Evolutionary conservation across 371 early-diverging fungal species (phyloP), one percentile per base, ranked within the genome.

Genomic region (Mucor plumbeus): DNA sequence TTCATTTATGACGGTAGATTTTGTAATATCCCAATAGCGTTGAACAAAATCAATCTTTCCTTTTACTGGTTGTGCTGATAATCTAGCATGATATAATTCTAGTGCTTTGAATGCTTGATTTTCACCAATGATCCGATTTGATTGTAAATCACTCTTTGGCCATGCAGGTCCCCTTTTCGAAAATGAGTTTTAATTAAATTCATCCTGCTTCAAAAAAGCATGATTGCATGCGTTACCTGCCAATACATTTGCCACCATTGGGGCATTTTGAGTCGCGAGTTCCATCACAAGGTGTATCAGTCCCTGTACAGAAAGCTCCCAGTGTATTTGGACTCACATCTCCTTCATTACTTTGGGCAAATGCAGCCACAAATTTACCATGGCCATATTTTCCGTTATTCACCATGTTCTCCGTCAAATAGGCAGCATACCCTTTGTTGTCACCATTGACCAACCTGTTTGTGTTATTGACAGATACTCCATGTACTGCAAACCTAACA

Each of bases 371-470:
- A 73, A 82, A 82, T 26, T 64, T 66, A 10, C 75, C 73, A 17
- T 39, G 40, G 41, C 56, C 44, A 13, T 74, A 39, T n/a, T 70
- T 47, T 40, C 39, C 47, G 4, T 53, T 39, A 11, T 68, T 50
- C 44, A 79, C 72, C 38, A 73, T 57, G 7, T 75, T 69, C 65
- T 89, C 90, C 50, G 76, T 74, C 6, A 81, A 36, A 68, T 85
- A 86, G 19, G 82, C 73, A 21, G 89, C 90, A 62, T 83, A 87
- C 0, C 91, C 91, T 66, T 91, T 91, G 78, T 91, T 91, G 64
- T 91, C 91, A 11, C 88, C 89, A 59, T 80, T 81, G 15, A 89
- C 75, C 7, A 85, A 65, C 59, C 65, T 57, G 62, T 88, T 88
- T 14, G 78, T 79, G 19, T 81, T 84, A 34, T 87, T 85, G 67